phyloP scores from a whole-genome alignment of 176 grass and related monocot species.

The Panicum miliaceum region DNA sequence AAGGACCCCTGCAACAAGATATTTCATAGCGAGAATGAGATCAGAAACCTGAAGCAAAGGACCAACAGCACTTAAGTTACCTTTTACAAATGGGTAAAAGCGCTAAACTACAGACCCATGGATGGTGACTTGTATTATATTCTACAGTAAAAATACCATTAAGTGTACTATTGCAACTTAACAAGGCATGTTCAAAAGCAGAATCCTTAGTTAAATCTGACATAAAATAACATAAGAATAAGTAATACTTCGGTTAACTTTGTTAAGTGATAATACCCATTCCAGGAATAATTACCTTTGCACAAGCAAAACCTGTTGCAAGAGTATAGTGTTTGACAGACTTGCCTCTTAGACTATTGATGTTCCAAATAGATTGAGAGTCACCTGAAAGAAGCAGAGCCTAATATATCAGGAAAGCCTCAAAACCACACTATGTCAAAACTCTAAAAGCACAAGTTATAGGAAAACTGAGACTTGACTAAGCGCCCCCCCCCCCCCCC shows the following conservation, averaged over 20 bases:
- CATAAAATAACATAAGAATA: slow-evolving; percentile 6
- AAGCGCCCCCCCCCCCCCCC: too few species aligned
- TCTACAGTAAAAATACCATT: background rate
- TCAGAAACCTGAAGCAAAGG: slow-evolving; percentile 24
- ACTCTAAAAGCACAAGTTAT: slow-evolving; percentile 8
- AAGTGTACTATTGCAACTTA: background rate
- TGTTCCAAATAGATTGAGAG: slow-evolving; percentile 84
- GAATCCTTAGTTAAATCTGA: background rate
- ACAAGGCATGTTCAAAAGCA: background rate
- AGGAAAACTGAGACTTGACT: slow-evolving; percentile 32
- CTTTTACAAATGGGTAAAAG: background rate
- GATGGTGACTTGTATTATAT: background rate
- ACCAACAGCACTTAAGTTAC: background rate
- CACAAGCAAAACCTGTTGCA: slow-evolving; percentile 80
- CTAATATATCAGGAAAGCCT: slow-evolving; percentile 33
- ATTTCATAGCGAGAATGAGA: slow-evolving; percentile 12
- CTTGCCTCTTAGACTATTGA: slow-evolving; percentile 85
- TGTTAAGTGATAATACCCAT: slow-evolving; percentile 7
- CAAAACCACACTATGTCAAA: slow-evolving; percentile 1
- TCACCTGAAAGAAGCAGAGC: slow-evolving; percentile 68
- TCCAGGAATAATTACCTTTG: slow-evolving; percentile 67
- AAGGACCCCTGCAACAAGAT: slow-evolving; percentile 69
- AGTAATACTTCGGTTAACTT: background rate
- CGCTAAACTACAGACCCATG: background rate
- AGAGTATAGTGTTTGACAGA: slow-evolving; percentile 65